These are phyloP conservation scores for Cryptococcus deneoformans DNA, from an alignment of 1,284 basidiomycete species.

Conservation along the genomic window DNA sequence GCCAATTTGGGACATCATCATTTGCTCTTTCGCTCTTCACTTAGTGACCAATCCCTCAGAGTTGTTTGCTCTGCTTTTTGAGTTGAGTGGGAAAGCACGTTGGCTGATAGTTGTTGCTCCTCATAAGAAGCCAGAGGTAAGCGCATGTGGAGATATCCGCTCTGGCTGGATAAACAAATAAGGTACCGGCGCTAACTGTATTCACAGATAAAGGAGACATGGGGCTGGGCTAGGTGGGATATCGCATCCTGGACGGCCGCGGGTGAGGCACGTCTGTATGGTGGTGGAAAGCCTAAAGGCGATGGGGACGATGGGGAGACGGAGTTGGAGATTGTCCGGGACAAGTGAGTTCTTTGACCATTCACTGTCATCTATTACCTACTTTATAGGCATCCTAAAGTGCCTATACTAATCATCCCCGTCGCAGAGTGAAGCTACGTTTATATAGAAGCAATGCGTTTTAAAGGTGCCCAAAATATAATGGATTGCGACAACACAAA, in stretches of 20 bases:
- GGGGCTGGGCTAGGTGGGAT: constrained; percentile 71
- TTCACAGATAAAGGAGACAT: constrained; percentile 65
- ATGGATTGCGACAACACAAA: too few species aligned
- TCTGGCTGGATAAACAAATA: background rate
- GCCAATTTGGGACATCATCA: constrained; percentile 57
- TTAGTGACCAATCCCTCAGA: constrained; percentile 62
- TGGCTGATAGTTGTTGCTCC: constrained; percentile 69
- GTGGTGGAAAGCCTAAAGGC: constrained; percentile 1
- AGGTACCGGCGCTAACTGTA: background rate
- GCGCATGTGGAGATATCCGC: constrained; percentile 5
- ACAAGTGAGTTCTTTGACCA: constrained; percentile 52
- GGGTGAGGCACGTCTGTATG: constrained; percentile 42
- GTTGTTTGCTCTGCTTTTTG: constrained; percentile 62
- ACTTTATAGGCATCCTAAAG: background rate
- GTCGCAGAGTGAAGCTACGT: constrained; percentile 11
- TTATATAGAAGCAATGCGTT: constrained; percentile 19
- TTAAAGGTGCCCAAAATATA: background rate
- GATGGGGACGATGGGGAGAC: constrained; percentile 49
- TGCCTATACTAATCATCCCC: background rate
- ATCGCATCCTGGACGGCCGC: constrained; percentile 56
- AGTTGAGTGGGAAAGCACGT: constrained; percentile 58
- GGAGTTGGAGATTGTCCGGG: constrained; percentile 53
- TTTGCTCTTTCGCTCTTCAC: constrained; percentile 71
- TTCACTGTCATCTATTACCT: background rate
- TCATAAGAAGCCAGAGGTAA: constrained; percentile 70